Percentiles rank a stretch among this genome's conserved stretches.
Conservation (phyloP, 805 yeast species). For the Wickerhamomyces mucosus region DNA sequence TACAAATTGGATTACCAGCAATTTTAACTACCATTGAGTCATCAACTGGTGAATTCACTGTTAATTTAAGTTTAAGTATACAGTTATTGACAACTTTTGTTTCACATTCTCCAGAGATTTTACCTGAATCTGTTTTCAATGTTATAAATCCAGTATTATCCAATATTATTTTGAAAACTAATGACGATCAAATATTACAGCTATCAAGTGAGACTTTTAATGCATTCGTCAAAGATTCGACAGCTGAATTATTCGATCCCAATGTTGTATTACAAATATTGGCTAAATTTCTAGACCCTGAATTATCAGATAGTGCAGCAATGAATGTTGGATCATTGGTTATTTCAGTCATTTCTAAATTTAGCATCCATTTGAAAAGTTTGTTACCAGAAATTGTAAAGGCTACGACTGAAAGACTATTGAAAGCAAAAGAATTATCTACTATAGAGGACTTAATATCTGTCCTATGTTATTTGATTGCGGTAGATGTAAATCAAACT, state of each 20-base stretch:
- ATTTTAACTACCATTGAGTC: constrained; percentile 30
- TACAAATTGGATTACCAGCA: constrained; percentile 45
- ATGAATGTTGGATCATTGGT: constrained; percentile 63
- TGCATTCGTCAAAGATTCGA: constrained; percentile 38
- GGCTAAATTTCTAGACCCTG: constrained; percentile 61
- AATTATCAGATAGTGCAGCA: constrained; percentile 72
- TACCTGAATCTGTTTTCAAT: constrained; percentile 32
- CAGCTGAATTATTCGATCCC: constrained; percentile 11
- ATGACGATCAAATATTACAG: constrained; percentile 75
- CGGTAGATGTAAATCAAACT: constrained; percentile 52
- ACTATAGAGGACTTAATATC: constrained; percentile 70
- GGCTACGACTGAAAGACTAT: constrained; percentile 63
- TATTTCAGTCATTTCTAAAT: constrained; percentile 46
- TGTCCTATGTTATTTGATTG: constrained; percentile 66
- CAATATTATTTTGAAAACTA: constrained; percentile 26
- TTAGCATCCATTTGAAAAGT: constrained; percentile 21
- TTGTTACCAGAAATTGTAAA: constrained; percentile 19
- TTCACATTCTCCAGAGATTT: constrained; percentile 28
- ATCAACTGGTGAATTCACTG: constrained; percentile 37
- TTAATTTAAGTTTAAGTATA: constrained; percentile 49
- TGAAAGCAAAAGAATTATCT: constrained; percentile 55
- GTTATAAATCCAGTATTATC: constrained; percentile 33
- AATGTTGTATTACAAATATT: constrained; percentile 47
- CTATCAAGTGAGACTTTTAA: constrained; percentile 67
- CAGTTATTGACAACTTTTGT: constrained; percentile 46